Evolutionary conservation across 768 basidiomycete species (phyloP).

Genomic region (Auriscalpium vulgare): DNA sequence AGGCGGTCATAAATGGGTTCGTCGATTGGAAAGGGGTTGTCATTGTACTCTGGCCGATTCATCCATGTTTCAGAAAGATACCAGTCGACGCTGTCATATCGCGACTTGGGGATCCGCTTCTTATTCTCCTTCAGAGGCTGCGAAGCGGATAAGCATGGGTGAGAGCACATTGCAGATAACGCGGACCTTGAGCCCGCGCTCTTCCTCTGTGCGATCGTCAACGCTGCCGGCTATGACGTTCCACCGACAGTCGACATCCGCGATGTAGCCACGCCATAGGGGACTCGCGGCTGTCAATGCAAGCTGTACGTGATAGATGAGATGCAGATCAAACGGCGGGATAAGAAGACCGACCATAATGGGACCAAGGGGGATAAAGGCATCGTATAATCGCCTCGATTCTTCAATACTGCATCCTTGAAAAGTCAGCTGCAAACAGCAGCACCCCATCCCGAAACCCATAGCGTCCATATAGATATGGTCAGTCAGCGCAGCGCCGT

Average conservation of each 20-base stretch:
- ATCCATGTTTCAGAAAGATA: constrained; percentile 84
- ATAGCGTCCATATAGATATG: constrained; percentile 99
- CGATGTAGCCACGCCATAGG: constrained; percentile 87
- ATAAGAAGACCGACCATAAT: constrained; percentile 63
- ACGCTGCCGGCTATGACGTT: constrained; percentile 98
- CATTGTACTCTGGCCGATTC: constrained; percentile 93
- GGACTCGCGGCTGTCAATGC: constrained; percentile 94
- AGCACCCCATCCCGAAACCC: constrained; percentile 99
- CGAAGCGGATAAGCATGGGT: background rate
- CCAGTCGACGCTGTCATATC: constrained; percentile 92
- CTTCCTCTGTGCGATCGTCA: constrained; percentile 93
- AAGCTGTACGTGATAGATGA: constrained; percentile 39
- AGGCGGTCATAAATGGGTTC: constrained; percentile 65
- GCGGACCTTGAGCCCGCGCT: constrained; percentile 75
- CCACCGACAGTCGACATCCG: constrained; percentile 98
- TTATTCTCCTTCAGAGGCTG: constrained; percentile 73
- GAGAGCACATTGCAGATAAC: no score
- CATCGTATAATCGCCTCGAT: constrained; percentile 90
- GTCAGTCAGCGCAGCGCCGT: constrained; percentile 79
- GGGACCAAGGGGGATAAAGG: constrained; percentile 90
- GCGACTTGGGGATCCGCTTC: constrained; percentile 87
- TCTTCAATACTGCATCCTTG: constrained; percentile 93
- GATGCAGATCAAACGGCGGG: no score
- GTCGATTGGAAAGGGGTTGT: constrained; percentile 76
- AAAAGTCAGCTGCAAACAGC: constrained; percentile 95